Evolutionary conservation across 1,284 basidiomycete species (phyloP), one percentile per base, ranked within the genome.

Genomic region (Uromyces viciae-fabae): DNA sequence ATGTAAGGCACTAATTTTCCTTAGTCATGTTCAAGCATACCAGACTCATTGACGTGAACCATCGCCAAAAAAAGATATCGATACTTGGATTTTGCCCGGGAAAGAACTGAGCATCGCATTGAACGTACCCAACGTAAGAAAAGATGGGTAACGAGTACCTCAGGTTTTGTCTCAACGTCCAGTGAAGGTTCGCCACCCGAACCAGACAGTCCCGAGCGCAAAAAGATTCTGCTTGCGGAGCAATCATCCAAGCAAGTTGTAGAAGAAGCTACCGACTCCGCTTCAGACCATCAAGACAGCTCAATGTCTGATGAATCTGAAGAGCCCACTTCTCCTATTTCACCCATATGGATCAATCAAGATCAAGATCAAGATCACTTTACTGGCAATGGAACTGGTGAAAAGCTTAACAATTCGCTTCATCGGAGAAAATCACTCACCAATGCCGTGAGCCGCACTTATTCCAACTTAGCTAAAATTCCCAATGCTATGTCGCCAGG

Each of bases 1-100:
- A 74, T 81, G 71, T 83, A 83, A 81, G 79, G 81, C 73, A 84
- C 83, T 79, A 81, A 8, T 22, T 49, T 49, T 36, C 8, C 7
- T 68, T 38, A 9, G 38, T 14, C 14, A 36, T 28, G 14, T 15
- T 68, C 28, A 33, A 25, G 14, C 56, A 60, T 36, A 5, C 17
- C 14, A 11, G 22, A 42, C 3, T 69, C 5, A n/a, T 42, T 38
- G 31, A 28, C 25, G 28, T n/a, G 36, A 9, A 46, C n/a, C n/a
- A 46, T 49, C 49, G 36, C 28, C 22, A 14, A 49, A 72, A 7
- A 28, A 31, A 73, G 72, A 31, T 75, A 81, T 46, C 69, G 62
- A n/a, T 72, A 81, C 60, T 43, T 81, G 9, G 69, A 81, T 28
- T 81, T 81, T 42, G 78, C 78, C n/a, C 19, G 42, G 3, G 71